Conservation (phyloP, 1,284 basidiomycete species). For the Thelephora terrestris region DNA sequence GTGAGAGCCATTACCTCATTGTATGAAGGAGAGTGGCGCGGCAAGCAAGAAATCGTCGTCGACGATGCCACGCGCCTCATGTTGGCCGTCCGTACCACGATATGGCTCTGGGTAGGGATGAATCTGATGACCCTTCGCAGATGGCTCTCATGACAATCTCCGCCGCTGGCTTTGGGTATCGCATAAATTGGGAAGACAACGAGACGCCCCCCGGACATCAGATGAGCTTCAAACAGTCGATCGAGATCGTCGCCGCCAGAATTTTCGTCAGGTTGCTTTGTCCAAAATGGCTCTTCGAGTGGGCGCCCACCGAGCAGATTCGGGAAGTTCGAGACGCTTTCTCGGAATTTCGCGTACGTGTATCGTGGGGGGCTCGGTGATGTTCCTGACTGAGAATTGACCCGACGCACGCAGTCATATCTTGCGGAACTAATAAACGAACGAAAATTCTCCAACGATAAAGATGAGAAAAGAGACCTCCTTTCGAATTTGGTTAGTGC, state of each 20-base stretch:
- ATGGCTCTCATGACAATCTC: constrained; percentile 48
- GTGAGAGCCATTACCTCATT: constrained; percentile 27
- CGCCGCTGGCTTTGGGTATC: constrained; percentile 47
- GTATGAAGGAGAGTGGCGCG: constrained; percentile 27
- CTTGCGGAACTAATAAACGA: constrained; percentile 46
- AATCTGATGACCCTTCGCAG: constrained; percentile 19
- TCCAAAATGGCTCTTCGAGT: constrained; percentile 32
- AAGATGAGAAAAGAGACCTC: constrained; percentile 39
- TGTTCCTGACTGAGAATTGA: background rate
- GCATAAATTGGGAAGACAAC: constrained; percentile 41
- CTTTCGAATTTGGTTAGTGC: constrained; percentile 46
- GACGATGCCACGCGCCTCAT: constrained; percentile 34
- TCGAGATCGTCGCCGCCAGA: constrained; percentile 35
- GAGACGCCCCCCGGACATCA: constrained; percentile 30
- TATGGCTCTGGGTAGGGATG: background rate
- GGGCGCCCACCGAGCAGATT: constrained; percentile 27
- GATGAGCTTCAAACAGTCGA: constrained; percentile 46
- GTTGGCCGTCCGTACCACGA: constrained; percentile 21
- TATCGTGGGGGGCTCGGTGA: constrained; percentile 1
- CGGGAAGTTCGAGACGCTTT: constrained; percentile 30
- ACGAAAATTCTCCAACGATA: constrained; percentile 28
- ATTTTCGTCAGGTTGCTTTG: constrained; percentile 33
- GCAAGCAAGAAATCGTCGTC: constrained; percentile 19
- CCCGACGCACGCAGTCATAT: constrained; percentile 28
- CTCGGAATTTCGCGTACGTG: constrained; percentile 38